Evolutionary conservation across 2,329 filamentous ascomycete genomes (phyloP).

Genomic region (Xylaria digitata): DNA sequence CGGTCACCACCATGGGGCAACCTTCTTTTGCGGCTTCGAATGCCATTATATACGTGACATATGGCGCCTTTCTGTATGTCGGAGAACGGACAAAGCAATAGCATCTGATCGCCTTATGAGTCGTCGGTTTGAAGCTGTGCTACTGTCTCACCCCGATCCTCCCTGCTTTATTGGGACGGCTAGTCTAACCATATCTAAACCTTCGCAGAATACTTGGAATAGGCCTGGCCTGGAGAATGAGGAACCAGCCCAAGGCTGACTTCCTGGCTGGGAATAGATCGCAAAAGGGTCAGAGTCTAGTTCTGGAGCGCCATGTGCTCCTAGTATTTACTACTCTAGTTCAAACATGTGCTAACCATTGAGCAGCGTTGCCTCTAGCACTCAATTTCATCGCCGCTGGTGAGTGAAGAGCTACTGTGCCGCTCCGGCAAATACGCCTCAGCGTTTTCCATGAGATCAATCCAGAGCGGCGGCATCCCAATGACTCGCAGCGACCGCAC

Average conservation of each 20-base stretch:
- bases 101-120: conserved; percentile 5
- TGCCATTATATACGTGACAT: conserved; percentile 84
- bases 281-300: conserved; percentile 77
- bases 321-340: conserved; percentile 13
- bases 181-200: conserved; percentile 24
- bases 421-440: conserved; percentile 46
- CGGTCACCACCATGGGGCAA: conserved; percentile 70
- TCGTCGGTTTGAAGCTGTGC: conserved; percentile 3
- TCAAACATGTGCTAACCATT: conserved; percentile 49
- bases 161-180: not conserved
- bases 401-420: conserved; percentile 70
- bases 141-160: not conserved
- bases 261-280: conserved; percentile 82
- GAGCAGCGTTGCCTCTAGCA: conserved; percentile 78
- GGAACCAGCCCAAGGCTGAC: conserved; percentile 73
- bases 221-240: conserved; percentile 66
- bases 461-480: conserved; percentile 72
- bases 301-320: conserved; percentile 36
- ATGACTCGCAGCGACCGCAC: conserved; percentile 25
- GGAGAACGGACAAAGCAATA: conserved; percentile 4
- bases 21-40: conserved; percentile 82
- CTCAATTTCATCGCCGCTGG: conserved; percentile 92
- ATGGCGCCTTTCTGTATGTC: conserved; percentile 78
- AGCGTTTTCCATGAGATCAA: conserved; percentile 52
- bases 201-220: conserved; percentile 70